Percentiles rank a stretch among this genome's conserved stretches.
phyloP scores from a whole-genome alignment of 2,329 filamentous ascomycete genomes.

The Sclerotinia spermophila region DNA sequence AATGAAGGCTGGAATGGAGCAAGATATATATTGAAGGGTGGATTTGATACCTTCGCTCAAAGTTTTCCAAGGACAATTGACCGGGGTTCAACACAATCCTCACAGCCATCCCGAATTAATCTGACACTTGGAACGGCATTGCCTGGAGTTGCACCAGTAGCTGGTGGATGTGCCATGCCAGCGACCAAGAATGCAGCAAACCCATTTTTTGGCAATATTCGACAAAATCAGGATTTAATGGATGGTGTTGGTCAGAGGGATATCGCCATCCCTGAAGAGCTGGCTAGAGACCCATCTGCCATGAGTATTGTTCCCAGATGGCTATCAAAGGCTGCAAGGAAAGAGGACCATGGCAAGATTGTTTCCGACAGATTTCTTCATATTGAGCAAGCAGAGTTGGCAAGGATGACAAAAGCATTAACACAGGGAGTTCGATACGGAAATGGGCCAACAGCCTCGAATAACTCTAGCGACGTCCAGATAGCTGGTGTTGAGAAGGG shows the following conservation, averaged over 20 bases:
- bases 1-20: slow-evolving; percentile 76
- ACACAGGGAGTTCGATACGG: slow-evolving; percentile 57
- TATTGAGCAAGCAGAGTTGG: slow-evolving; percentile 81
- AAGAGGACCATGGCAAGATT: slow-evolving; percentile 68
- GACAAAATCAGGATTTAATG: slow-evolving; percentile 92
- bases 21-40: slow-evolving; percentile 73
- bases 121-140: slow-evolving; percentile 48
- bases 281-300: slow-evolving; percentile 42
- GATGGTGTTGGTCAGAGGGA: slow-evolving; percentile 85
- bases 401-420: slow-evolving; percentile 84
- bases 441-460: slow-evolving; percentile 36
- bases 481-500: slow-evolving; percentile 94
- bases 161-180: slow-evolving; percentile 84
- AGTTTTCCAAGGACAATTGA: slow-evolving; percentile 65
- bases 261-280: slow-evolving; percentile 53
- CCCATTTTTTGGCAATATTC: slow-evolving; percentile 93
- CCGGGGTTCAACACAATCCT: slow-evolving; percentile 39
- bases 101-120: slow-evolving; percentile 42
- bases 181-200: slow-evolving; percentile 64
- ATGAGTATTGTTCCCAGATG: slow-evolving; percentile 62
- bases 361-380: slow-evolving; percentile 80
- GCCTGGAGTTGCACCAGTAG: slow-evolving; percentile 66
- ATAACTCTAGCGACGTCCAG: slow-evolving; percentile 49
- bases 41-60: slow-evolving; percentile 70
- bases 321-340: slow-evolving; percentile 66